Evolutionary conservation across 108 stramenopile species (phyloP).

Genomic region (Nitzschia putrida): DNA sequence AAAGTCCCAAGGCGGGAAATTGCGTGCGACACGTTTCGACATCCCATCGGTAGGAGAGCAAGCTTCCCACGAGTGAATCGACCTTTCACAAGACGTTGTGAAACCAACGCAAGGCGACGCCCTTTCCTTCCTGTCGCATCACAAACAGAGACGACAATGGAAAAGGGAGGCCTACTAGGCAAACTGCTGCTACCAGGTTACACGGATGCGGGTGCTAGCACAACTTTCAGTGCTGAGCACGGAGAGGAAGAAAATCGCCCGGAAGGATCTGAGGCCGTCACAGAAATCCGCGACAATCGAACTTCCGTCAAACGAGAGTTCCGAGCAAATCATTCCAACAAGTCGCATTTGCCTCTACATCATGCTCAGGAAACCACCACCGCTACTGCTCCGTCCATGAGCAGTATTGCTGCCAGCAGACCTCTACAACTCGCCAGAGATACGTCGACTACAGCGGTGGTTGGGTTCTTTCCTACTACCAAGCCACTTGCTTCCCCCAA

Average conservation of each 20-base stretch:
- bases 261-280: constrained; percentile 36
- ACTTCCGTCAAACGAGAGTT: constrained; percentile 15
- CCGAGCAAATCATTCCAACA: background rate
- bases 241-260: background rate
- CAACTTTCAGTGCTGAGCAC: constrained; percentile 19
- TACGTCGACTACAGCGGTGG: background rate
- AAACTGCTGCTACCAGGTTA: constrained; percentile 41
- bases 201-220: constrained; percentile 45
- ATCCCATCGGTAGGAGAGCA: too few species aligned
- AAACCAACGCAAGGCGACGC: too few species aligned
- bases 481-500: constrained; percentile 29
- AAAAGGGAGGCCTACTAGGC: constrained; percentile 27
- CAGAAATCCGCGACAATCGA: constrained; percentile 46
- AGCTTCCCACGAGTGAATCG: too few species aligned
- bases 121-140: too few species aligned
- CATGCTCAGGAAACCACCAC: background rate
- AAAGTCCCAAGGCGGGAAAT: too few species aligned
- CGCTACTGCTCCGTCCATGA: background rate
- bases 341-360: too few species aligned
- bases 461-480: constrained; percentile 36
- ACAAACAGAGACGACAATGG: background rate
- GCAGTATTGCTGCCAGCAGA: background rate
- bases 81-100: too few species aligned
- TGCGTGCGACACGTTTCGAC: too few species aligned
- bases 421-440: background rate